These are phyloP conservation scores for Fusarium sp. DNA, from an alignment of 2,329 filamentous ascomycete genomes.

Conservation along the genomic window DNA sequence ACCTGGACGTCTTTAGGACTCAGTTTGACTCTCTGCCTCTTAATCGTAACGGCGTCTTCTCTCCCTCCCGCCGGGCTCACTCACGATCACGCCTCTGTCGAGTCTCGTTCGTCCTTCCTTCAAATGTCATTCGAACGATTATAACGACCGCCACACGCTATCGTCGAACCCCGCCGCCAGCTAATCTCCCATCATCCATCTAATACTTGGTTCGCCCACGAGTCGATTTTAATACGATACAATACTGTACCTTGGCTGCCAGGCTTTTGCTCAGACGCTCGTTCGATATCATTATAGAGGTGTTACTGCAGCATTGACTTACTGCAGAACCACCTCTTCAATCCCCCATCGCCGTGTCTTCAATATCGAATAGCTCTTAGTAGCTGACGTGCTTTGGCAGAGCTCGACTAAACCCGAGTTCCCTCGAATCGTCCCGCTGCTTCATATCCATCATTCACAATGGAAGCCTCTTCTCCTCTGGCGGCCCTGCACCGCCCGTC, in stretches of 20 bases:
- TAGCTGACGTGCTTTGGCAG: conserved; percentile 34
- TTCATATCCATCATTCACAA: conserved; percentile 54
- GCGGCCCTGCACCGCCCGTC: conserved; percentile 85
- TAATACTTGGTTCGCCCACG: conserved; percentile 21
- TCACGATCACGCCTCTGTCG: conserved; percentile 35
- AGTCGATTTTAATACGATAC: conserved; percentile 24
- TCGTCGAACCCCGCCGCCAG: conserved; percentile 41
- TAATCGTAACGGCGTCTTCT: conserved; percentile 35
- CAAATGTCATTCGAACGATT: conserved; percentile 50
- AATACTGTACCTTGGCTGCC: conserved; percentile 5
- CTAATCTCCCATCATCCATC: conserved; percentile 31
- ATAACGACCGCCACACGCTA: conserved; percentile 47
- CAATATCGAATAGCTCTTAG: conserved; percentile 41
- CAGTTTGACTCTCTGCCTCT: conserved; percentile 6
- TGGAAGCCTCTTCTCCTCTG: conserved; percentile 94
- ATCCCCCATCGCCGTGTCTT: conserved; percentile 35
- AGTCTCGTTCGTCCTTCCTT: conserved; percentile 37
- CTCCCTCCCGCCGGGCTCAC: conserved; percentile 3
- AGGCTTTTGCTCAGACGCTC: conserved; percentile 20
- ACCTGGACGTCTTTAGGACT: conserved; percentile 28
- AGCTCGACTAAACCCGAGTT: conserved; percentile 35
- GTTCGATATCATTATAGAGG: conserved; percentile 32
- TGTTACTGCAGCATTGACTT: conserved; percentile 50
- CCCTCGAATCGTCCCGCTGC: conserved; percentile 30
- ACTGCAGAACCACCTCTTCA: conserved; percentile 41